Percentiles rank a stretch among this genome's conserved stretches.
phyloP scores from a whole-genome alignment of 257 asterid species.

The Nicotiana benthamiana region DNA sequence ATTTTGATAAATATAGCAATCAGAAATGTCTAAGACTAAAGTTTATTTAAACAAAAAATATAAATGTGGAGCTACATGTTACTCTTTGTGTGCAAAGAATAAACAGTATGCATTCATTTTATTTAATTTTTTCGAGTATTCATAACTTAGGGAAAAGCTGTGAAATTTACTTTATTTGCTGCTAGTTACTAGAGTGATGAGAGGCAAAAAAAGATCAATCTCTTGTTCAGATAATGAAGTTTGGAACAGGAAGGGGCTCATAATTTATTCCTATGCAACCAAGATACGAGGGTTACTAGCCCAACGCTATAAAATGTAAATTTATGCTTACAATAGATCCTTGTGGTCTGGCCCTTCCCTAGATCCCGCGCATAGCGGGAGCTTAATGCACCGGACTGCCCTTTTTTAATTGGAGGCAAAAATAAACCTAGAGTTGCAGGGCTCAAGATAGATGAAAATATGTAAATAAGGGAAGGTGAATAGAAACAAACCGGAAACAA shows the following conservation, averaged over 20 bases:
- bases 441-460: slow-evolving; percentile 7
- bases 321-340: not conserved
- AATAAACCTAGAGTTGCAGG: slow-evolving; percentile 5
- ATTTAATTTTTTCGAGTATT: not conserved
- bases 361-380: too few relatives aligned
- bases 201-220: not conserved
- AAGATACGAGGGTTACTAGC: not conserved
- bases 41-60: not conserved
- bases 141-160: not conserved
- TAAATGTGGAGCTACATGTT: not conserved
- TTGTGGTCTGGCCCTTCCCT: too few relatives aligned
- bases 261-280: not conserved
- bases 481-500: slow-evolving; percentile 70
- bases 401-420: not conserved
- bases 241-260: not conserved
- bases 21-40: not conserved
- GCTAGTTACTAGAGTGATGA: not conserved
- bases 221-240: not conserved
- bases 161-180: not conserved
- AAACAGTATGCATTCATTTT: not conserved
- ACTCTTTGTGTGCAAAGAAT: not conserved
- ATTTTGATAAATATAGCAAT: not conserved
- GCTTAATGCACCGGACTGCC: too few relatives aligned
- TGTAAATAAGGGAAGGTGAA: slow-evolving; percentile 1
- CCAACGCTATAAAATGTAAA: not conserved